These are phyloP conservation scores for Dothideomycetes sp. DNA, from an alignment of 2,329 filamentous ascomycete genomes.

Conservation along the genomic window DNA sequence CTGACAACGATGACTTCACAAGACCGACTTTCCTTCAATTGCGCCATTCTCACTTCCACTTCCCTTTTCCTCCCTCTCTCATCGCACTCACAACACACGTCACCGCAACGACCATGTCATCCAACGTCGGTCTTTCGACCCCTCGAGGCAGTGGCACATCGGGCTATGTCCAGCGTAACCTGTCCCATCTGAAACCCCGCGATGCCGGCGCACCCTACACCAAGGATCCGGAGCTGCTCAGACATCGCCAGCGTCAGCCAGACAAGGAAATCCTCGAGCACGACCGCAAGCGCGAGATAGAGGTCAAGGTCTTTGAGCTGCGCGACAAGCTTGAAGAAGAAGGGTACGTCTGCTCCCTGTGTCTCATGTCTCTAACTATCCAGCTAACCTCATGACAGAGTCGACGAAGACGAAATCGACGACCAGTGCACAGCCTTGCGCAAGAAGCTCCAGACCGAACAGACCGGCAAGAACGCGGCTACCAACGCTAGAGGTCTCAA, in stretches of 20 bases:
- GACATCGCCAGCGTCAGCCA: constrained; percentile 71
- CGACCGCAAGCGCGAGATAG: constrained; percentile 80
- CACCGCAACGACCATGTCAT: constrained; percentile 56
- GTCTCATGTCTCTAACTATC: background rate
- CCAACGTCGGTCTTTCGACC: constrained; percentile 92
- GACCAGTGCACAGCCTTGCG: constrained; percentile 58
- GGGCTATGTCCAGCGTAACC: constrained; percentile 94
- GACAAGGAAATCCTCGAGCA: constrained; percentile 92
- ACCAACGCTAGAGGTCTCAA: constrained; percentile 56
- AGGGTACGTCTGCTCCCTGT: constrained; percentile 44
- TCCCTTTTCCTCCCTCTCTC: constrained; percentile 7
- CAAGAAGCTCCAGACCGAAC: constrained; percentile 50
- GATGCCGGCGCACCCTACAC: constrained; percentile 63
- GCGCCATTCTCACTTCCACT: constrained; percentile 1
- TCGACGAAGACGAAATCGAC: constrained; percentile 89
- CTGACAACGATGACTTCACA: too few relatives aligned
- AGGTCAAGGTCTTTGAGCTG: constrained; percentile 87
- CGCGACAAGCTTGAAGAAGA: constrained; percentile 88
- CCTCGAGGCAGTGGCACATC: constrained; percentile 93
- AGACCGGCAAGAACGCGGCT: constrained; percentile 39
- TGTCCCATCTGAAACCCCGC: constrained; percentile 77
- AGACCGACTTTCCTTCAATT: too few relatives aligned
- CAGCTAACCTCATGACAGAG: constrained; percentile 33
- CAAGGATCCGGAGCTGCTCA: constrained; percentile 58
- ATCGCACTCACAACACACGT: background rate